These are phyloP conservation scores for Yamadazyma blattariae DNA, from an alignment of 1,139 yeast species.

Conservation along the genomic window DNA sequence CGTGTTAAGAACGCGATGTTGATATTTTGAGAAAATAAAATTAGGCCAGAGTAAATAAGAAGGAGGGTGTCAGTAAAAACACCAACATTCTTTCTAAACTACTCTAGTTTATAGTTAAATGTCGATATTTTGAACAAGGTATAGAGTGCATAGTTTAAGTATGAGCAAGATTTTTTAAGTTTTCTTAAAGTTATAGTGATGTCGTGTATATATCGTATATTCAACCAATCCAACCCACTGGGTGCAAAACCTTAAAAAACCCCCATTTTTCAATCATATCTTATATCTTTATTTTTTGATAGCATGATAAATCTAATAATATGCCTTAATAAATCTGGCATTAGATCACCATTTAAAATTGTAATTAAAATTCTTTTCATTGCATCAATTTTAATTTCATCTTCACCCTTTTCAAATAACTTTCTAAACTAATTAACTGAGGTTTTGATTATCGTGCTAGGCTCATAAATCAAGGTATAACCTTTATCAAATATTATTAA, in stretches of 20 bases:
- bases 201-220: too few relatives aligned
- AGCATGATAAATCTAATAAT: slow-evolving; percentile 98
- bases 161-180: too few relatives aligned
- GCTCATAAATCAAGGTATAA: slow-evolving; percentile 74
- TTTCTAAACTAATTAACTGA: slow-evolving; percentile 76
- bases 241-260: too few relatives aligned
- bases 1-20: slow-evolving; percentile 5
- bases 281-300: slow-evolving; percentile 69
- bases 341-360: slow-evolving; percentile 89
- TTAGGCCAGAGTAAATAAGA: neutral
- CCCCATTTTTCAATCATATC: neutral
- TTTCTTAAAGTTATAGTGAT: too few relatives aligned
- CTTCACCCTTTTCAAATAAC: slow-evolving; percentile 84
- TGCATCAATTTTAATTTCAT: slow-evolving; percentile 81
- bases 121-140: too few relatives aligned
- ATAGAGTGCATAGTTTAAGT: too few relatives aligned
- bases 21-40: too few relatives aligned
- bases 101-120: too few relatives aligned
- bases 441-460: slow-evolving; percentile 66
- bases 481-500: slow-evolving; percentile 45
- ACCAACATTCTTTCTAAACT: too few relatives aligned
- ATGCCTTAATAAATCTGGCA: slow-evolving; percentile 96
- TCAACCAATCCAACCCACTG: too few relatives aligned
- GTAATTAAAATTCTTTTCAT: slow-evolving; percentile 86
- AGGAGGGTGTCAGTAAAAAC: neutral